A percentile compares a stretch with the other conserved stretches of the same genome.
phyloP scores from a whole-genome alignment of 306 rosid species.

The Vigna radiata region DNA sequence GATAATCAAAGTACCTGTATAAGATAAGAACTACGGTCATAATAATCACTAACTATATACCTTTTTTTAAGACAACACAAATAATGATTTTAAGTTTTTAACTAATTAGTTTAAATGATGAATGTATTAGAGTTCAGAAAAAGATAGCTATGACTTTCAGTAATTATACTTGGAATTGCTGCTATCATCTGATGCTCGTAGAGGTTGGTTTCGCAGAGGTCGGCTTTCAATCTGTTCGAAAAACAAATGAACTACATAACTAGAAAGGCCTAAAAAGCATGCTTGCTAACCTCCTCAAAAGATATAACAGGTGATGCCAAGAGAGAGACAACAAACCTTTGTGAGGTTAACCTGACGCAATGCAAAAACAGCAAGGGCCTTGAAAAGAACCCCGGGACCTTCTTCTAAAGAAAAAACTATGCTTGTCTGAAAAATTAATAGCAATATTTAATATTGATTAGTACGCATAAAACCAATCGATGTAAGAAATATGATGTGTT shows the following conservation, averaged over 20 bases:
- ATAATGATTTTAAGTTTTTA: conserved; percentile 25
- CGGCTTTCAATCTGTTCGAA: conserved; percentile 90
- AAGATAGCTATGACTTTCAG: conserved; percentile 37
- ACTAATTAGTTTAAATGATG: conserved; percentile 23
- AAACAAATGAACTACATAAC: conserved; percentile 45
- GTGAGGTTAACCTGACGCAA: conserved; percentile 88
- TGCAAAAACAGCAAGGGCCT: conserved; percentile 99
- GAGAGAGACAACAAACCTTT: conserved; percentile 58
- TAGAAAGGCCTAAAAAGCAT: conserved; percentile 21
- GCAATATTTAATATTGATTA: conserved; percentile 15
- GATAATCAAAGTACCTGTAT: conserved; percentile 87
- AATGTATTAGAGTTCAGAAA: conserved; percentile 18
- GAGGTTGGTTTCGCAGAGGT: conserved; percentile 81
- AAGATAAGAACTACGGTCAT: conserved; percentile 45
- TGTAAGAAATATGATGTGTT: conserved; percentile 5
- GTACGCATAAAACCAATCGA: conserved; percentile 34
- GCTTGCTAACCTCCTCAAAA: conserved; percentile 14
- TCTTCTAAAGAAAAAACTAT: conserved; percentile 96
- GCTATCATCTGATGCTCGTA: conserved; percentile 70
- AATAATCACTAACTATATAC: conserved; percentile 22
- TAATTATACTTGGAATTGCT: conserved; percentile 65
- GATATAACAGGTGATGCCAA: conserved; percentile 16
- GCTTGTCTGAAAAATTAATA: conserved; percentile 73
- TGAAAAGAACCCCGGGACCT: conserved; percentile 96
- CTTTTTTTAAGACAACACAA: conserved; percentile 25